Percentiles rank a stretch among this genome's conserved stretches.
phyloP scores from a whole-genome alignment of 139 green algal species.

The Nannochloris sp. region DNA sequence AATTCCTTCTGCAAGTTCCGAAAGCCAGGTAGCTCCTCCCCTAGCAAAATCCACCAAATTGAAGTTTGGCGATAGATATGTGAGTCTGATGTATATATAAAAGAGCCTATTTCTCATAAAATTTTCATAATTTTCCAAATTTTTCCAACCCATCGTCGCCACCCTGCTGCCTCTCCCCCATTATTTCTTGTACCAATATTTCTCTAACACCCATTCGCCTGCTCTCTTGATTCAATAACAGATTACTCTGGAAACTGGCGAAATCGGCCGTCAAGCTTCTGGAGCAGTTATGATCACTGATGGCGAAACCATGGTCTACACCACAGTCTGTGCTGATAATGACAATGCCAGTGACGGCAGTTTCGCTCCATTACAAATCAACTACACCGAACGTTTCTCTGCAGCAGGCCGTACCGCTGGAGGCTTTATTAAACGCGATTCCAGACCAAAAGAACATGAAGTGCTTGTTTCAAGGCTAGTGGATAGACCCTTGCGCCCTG shows the following conservation, averaged over 20 bases:
- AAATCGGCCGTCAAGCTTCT: conserved; percentile 89
- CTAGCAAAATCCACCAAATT: not conserved
- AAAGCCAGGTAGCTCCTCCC: not conserved
- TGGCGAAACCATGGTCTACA: conserved; percentile 91
- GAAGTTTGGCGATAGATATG: not conserved
- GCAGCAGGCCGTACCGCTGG: conserved; percentile 81
- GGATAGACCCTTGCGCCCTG: conserved; percentile 88
- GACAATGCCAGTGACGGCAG: conserved; percentile 52
- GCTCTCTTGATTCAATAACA: too few relatives aligned
- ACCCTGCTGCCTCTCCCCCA: not conserved
- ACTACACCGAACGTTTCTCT: conserved; percentile 92
- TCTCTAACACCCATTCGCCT: too few relatives aligned
- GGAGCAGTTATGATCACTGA: conserved; percentile 77
- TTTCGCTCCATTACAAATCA: conserved; percentile 86
- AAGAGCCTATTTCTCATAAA: too few relatives aligned
- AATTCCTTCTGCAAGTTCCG: too few relatives aligned
- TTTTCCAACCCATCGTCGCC: not conserved
- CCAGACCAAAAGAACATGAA: conserved; percentile 74
- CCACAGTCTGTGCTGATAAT: conserved; percentile 70
- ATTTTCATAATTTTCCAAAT: not conserved
- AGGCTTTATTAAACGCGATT: conserved; percentile 87
- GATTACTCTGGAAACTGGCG: conserved; percentile 84
- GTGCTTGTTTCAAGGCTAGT: conserved; percentile 80
- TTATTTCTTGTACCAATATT: not conserved
- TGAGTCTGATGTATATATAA: not conserved